Evolutionary conservation across 495 filamentous ascomycete genomes (phyloP).

Genomic region (Hyaloscypha finlandica): DNA sequence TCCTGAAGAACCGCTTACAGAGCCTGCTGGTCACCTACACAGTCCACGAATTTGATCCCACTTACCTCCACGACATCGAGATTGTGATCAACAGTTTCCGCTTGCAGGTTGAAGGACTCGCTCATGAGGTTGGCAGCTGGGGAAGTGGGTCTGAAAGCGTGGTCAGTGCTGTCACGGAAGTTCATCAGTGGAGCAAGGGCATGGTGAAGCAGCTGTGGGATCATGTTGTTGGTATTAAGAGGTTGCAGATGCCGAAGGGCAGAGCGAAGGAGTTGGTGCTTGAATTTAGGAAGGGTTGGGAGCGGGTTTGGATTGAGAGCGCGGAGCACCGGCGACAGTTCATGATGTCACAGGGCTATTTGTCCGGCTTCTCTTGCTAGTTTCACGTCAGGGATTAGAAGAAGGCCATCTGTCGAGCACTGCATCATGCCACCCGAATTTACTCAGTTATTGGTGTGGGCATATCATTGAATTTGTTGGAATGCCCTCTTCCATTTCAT

Average conservation of each 20-base stretch:
- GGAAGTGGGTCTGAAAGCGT: not conserved
- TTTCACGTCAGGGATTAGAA: not conserved
- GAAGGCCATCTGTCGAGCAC: not conserved
- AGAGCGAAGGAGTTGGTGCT: not conserved
- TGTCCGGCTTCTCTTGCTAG: not conserved
- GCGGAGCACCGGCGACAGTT: not conserved
- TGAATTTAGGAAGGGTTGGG: conserved; percentile 17
- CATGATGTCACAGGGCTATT: not conserved
- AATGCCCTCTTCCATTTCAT: no score
- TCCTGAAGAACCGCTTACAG: conserved; percentile 22
- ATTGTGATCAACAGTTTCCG: conserved; percentile 8
- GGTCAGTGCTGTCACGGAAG: conserved; percentile 4
- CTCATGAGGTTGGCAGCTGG: not conserved
- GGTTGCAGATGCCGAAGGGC: conserved; percentile 2
- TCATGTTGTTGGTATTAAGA: conserved; percentile 4
- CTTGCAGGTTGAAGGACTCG: conserved; percentile 10
- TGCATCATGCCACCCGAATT: not conserved
- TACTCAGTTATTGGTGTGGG: not conserved
- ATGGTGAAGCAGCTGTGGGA: conserved; percentile 14
- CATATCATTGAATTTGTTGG: no score
- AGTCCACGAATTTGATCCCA: conserved; percentile 3
- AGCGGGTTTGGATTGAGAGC: conserved; percentile 8
- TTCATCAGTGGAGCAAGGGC: conserved; percentile 5
- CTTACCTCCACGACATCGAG: not conserved
- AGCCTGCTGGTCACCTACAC: conserved; percentile 23